Base-by-base conservation (phyloP, 2,329 filamentous ascomycete species). In the Acrocalymma vagum region DNA sequence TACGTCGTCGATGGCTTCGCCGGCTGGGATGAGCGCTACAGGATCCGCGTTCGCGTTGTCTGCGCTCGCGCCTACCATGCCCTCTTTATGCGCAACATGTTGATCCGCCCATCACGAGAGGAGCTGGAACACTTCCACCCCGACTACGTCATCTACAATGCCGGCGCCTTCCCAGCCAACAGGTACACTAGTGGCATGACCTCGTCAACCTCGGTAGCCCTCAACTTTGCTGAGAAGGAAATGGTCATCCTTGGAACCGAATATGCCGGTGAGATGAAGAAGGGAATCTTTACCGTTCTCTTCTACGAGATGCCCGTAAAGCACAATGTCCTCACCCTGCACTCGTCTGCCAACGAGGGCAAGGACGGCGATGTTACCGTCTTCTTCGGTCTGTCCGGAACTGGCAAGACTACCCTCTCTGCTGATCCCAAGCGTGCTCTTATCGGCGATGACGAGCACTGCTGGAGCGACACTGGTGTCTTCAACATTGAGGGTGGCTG, bases 241-340 rank as follows among this genome's bases (percentile, higher is more conserved):
- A 99, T 99, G 94, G 94, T 99, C 60, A 99, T 99, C 71, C 86
- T 99, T 42, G 94, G 94, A 72, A 99, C 94, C 23, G 94, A 99
- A 79, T 99, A 99, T 69, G 94, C 94, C 42, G 93, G 93, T 65
- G 89, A 93, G 78, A 93, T 94, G 89, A 96, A 96, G 81, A 96
- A 96, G 81, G 92, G 94, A 62, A 84, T 99, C 74, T 99, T 99
- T 83, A 99, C 94, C 31, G 91, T 99, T 34, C 86, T 99, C 71
- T 99, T 96, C 84, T 99, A 97, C 81, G 94, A 99, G 81, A 99
- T 97, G 92, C 94, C 94, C 48, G 90, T 99, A 71, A 96, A 96
- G 85, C 94, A 99, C 84, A 95, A 97, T 74, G 93, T 99, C 63
- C 80, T 99, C 58, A 99, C 94, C 26, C 86, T 99, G 40, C 94